Percentiles rank a stretch among this genome's conserved stretches.
These are phyloP conservation scores for Thraustotheca clavata DNA, from an alignment of 352 stramenopile species.

Conservation along the genomic window DNA sequence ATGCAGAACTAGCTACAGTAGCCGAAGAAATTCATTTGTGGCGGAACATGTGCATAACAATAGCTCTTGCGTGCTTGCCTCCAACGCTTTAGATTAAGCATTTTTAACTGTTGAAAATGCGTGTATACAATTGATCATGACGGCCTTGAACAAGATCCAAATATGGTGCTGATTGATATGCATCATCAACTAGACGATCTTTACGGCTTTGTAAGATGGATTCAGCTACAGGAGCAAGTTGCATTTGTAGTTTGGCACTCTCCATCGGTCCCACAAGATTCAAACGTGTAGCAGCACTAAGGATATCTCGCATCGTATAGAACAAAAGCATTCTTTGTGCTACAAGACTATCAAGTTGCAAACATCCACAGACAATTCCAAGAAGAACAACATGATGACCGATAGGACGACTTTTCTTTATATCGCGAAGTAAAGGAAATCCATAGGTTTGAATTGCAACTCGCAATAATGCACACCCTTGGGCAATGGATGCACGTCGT, in stretches of 20 bases:
- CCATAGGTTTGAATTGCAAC: constrained; percentile 43
- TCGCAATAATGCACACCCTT: constrained; percentile 56
- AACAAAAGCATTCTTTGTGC: constrained; percentile 78
- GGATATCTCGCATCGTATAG: constrained; percentile 53
- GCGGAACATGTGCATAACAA: not conserved
- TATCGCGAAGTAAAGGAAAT: not conserved
- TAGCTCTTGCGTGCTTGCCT: not conserved
- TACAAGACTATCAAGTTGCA: constrained; percentile 33
- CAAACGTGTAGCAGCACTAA: constrained; percentile 69
- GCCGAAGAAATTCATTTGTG: constrained; percentile 13
- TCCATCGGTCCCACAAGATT: constrained; percentile 72
- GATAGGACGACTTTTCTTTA: constrained; percentile 28
- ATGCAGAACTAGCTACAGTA: not conserved
- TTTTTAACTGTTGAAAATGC: constrained; percentile 74
- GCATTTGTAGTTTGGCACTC: constrained; percentile 57
- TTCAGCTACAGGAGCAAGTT: constrained; percentile 40
- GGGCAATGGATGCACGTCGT: constrained; percentile 61
- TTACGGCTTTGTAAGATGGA: constrained; percentile 53
- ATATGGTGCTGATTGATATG: constrained; percentile 68
- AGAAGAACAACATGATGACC: constrained; percentile 67
- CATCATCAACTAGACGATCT: constrained; percentile 46
- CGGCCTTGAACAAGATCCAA: constrained; percentile 75
- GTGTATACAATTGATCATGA: constrained; percentile 83
- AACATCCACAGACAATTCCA: constrained; percentile 46
- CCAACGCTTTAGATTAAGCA: not conserved